Evolutionary conservation across 192 early-diverging fungal species (phyloP), one percentile per base, ranked within the genome.

Genomic region (Backusella circina): DNA sequence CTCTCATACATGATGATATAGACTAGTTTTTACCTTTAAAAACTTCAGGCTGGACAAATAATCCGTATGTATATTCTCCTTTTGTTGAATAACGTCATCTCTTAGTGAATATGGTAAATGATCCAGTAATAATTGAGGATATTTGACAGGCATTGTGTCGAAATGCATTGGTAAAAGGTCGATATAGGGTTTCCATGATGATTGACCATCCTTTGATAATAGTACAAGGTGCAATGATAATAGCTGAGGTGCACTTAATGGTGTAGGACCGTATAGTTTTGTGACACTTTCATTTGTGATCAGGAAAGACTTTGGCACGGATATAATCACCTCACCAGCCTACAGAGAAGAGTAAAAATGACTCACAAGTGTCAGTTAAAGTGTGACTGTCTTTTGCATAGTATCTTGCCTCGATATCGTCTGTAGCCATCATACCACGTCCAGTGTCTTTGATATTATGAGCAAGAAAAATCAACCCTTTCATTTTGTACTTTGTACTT

Each of bases 361-460:
- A 54, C 44, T 65, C 37, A 16, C 38, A 16, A 26, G 18, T 32
- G 38, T 77, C 31, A 32, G 36, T 47, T 47, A n/a, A 16, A 21
- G 44, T 47, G 44, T 47, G 44, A 47, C 44, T 47, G 18, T 47
- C 16, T 47, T 47, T 47, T 7, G 44, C 5, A n/a, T 18, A n/a
- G 44, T 13, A n/a, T 35, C 47, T 75, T 79, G 83, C 85, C 76
- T 79, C 82, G 50, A 89, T 86, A 51, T 86, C 78, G 37, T 79
- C 79, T 10, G 84, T 88, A 12, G 88, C 88, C 88, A 89, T 89
- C 84, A 89, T 82, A 41, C 79, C 87, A 79, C 87, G 82, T 71
- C 87, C 87, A 57, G 83, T 88, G 30, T 84, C 87, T 88, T 76
- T 23, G 1, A 30, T 21, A 10, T 51, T 35, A 26, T 21, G 23